These are phyloP conservation scores for Dianthus caryophyllus DNA, from an alignment of 148 eudicot genomes.

Conservation along the genomic window DNA sequence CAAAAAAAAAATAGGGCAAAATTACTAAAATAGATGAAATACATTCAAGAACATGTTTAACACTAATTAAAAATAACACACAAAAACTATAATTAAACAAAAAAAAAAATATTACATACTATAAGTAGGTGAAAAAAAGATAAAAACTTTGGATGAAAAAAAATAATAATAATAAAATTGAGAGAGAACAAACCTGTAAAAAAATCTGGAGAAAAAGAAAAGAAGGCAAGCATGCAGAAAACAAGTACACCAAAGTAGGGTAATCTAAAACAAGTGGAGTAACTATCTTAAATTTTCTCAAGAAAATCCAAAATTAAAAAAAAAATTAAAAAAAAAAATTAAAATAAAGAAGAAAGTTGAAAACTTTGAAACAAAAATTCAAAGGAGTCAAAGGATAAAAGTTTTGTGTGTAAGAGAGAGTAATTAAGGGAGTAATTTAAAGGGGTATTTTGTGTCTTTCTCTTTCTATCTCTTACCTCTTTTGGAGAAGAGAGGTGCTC, in stretches of 20 bases:
- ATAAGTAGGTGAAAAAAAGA: no score
- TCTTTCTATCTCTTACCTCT: constrained; percentile 6
- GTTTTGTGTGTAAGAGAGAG: no score
- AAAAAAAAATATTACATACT: no score
- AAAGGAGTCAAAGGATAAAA: neutral
- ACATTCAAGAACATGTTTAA: no score
- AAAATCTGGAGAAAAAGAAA: constrained; percentile 3
- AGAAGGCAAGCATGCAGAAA: neutral
- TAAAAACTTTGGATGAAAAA: no score
- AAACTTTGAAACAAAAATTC: neutral
- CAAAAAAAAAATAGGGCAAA: neutral
- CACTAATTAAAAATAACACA: no score
- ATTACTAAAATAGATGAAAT: no score
- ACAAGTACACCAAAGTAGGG: neutral
- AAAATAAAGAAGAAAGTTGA: neutral
- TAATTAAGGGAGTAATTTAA: no score
- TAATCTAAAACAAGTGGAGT: no score
- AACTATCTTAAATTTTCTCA: no score
- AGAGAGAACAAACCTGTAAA: neutral
- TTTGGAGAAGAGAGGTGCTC: neutral
- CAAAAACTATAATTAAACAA: no score
- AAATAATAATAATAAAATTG: neutral
- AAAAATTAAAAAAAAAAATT: no score
- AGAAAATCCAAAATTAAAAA: neutral
- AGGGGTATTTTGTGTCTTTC: neutral